Conservation (phyloP, 2,329 filamentous ascomycete species). For the Cephalotrichum gorgonifer region DNA sequence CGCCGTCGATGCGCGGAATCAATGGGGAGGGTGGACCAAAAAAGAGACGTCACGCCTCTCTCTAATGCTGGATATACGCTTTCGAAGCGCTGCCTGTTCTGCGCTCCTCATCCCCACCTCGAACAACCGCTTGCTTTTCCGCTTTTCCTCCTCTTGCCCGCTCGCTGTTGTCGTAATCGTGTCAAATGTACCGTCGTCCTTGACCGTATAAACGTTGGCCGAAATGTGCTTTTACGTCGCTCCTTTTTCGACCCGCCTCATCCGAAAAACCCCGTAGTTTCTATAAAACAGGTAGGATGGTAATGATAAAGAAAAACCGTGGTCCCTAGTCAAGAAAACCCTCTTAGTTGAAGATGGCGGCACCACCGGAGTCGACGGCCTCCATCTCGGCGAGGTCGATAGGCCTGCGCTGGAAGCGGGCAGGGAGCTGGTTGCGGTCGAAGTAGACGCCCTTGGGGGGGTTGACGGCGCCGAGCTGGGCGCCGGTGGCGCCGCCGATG, state of each 20-base stretch:
- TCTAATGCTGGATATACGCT: too few relatives aligned
- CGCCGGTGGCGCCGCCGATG: conserved; percentile 54
- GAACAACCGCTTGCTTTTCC: too few relatives aligned
- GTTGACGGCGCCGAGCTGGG: conserved; percentile 61
- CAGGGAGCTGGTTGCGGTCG: conserved; percentile 79
- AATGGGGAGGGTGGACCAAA: too few relatives aligned
- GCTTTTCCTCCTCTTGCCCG: background rate
- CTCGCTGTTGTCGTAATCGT: background rate
- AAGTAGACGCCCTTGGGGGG: conserved; percentile 70
- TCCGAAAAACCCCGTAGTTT: background rate
- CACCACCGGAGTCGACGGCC: conserved; percentile 87
- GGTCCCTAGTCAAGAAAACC: background rate
- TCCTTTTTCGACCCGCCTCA: background rate
- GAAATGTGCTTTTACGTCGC: too few relatives aligned
- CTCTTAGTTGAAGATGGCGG: conserved; percentile 40
- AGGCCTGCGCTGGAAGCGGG: conserved; percentile 66
- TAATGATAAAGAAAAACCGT: too few relatives aligned
- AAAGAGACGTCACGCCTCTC: too few relatives aligned
- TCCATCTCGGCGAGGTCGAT: conserved; percentile 84
- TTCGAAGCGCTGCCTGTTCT: too few relatives aligned
- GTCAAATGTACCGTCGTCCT: background rate
- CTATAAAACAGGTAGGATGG: too few relatives aligned
- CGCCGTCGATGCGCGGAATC: too few relatives aligned
- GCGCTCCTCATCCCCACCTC: too few relatives aligned
- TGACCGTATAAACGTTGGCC: background rate